A percentile compares a stretch with the other conserved stretches of the same genome.
Conservation (phyloP, 805 yeast genomes). For the Barnettozyma sp. region DNA sequence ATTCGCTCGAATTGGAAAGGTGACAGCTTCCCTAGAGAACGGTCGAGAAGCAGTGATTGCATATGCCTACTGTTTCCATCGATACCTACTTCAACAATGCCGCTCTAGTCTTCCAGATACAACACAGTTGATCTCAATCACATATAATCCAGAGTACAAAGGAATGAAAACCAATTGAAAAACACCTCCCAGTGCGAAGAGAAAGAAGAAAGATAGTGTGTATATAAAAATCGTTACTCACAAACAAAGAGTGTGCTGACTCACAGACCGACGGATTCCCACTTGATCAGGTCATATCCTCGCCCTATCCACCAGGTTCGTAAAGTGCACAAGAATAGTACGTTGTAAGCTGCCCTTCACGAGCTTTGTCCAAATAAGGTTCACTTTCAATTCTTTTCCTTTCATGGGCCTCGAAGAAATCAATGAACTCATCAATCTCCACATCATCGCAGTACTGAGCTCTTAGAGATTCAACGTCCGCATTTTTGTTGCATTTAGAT, state of each 20-base stretch:
- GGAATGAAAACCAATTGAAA: no score
- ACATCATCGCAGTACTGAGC: conserved; percentile 35
- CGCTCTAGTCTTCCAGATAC: no score
- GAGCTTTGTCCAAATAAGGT: conserved; percentile 26
- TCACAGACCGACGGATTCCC: no score
- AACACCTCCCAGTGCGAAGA: no score
- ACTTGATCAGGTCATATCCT: conserved; percentile 2
- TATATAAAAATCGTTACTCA: background rate
- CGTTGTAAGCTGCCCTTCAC: conserved; percentile 33
- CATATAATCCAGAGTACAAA: no score
- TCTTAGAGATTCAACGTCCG: conserved; percentile 29
- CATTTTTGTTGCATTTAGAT: conserved; percentile 28
- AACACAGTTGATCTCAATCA: no score
- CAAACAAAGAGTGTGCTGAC: no score
- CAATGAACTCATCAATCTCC: conserved; percentile 30
- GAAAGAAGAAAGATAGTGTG: background rate
- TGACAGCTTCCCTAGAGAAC: conserved; percentile 10
- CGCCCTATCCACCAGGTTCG: conserved; percentile 3
- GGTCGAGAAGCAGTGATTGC: conserved; percentile 13
- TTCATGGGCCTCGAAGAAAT: conserved; percentile 32
- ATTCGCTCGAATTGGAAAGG: conserved; percentile 11
- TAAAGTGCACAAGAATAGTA: conserved; percentile 24
- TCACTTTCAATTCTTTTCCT: conserved; percentile 29
- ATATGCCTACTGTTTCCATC: conserved; percentile 4
- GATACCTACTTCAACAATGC: no score